Evolutionary conservation across 352 stramenopile species (phyloP), one percentile per base, ranked within the genome.

Genomic region (Globisporangium parvum): DNA sequence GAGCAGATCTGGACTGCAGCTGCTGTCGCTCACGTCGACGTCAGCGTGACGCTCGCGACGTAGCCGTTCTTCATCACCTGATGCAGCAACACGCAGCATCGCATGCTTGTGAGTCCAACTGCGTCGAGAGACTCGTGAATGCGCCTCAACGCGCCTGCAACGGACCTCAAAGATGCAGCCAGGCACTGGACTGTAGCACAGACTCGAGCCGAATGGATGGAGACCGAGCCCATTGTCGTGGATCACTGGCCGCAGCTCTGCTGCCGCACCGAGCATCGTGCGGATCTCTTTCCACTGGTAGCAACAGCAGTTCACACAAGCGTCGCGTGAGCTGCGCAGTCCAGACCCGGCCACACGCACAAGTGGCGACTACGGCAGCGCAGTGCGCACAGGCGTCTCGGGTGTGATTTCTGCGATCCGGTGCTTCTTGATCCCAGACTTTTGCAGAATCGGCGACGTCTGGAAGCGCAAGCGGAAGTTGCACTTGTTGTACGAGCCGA

Each of bases 401-500:
- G 84, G 72, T 3, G 80, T 88, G 31, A 92, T 80, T 46, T 74
- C 63, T 1, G 70, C 63, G 20, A 70, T 73, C 0, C 67, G 65
- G 39, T 58, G 66, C 56, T 85, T 83, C 54, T 72, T 78, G 35
- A 77, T 55, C 0, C 55, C 65, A 20, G 72, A 78, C 44, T 80
- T 76, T 45, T 83, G 70, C 14, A 76, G 60, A 47, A 67, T 65
- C 26, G 64, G 37, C 6, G 67, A 57, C 8, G 63, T 74, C 28
- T 78, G 67, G 44, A 92, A 85, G 51, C 63, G 77, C 44, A 94
- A 55, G 18, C 65, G 72, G 42, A 88, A 94, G 52, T 94, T 94
- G 67, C 81, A 94, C 57, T 94, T 94, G 60, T 89, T 75, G 60
- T 92, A 94, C 15, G 75, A 66, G 14, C 79, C 80, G 57, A 94